phyloP scores from a whole-genome alignment of 352 stramenopile species.

The Globisporangium nagaii region DNA sequence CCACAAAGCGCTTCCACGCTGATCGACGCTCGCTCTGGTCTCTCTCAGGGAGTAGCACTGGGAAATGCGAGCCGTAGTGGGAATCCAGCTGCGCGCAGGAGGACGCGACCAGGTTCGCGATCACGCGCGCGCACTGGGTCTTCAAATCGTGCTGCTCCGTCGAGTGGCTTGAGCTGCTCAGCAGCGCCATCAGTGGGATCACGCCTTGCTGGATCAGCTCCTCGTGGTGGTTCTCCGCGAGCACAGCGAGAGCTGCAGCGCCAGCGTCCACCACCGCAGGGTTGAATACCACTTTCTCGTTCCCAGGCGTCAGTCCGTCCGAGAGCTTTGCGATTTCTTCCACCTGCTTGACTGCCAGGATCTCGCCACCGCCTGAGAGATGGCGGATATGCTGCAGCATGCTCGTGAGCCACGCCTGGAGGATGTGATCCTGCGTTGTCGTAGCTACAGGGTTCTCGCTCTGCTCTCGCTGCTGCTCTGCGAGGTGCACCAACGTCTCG shows the following conservation, averaged over 20 bases:
- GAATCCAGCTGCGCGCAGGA: conserved; percentile 40
- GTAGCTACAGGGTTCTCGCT: not conserved
- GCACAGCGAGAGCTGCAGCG: conserved; percentile 55
- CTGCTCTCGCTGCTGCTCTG: conserved; percentile 25
- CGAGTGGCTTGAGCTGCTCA: conserved; percentile 29
- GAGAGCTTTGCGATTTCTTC: conserved; percentile 69
- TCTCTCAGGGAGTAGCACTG: conserved; percentile 2
- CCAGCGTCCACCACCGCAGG: conserved; percentile 64
- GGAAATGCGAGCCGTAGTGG: not conserved
- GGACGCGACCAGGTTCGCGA: conserved; percentile 64
- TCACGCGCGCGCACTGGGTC: conserved; percentile 61
- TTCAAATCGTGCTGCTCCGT: conserved; percentile 29
- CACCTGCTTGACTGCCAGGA: conserved; percentile 73
- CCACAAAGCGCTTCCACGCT: conserved; percentile 22
- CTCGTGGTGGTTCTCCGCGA: conserved; percentile 58
- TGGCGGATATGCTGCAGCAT: conserved; percentile 70
- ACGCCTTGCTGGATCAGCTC: conserved; percentile 63
- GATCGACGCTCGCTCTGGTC: not conserved
- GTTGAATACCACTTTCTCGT: conserved; percentile 68
- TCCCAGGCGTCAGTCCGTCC: conserved; percentile 69
- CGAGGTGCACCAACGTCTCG: conserved; percentile 56
- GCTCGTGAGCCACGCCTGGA: conserved; percentile 74
- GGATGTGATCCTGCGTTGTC: conserved; percentile 39
- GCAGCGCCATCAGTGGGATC: conserved; percentile 52
- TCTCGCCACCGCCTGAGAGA: conserved; percentile 46